These are phyloP conservation scores for Pseudozyma tsukubaensis DNA, from an alignment of 1,284 basidiomycete species.

Conservation along the genomic window DNA sequence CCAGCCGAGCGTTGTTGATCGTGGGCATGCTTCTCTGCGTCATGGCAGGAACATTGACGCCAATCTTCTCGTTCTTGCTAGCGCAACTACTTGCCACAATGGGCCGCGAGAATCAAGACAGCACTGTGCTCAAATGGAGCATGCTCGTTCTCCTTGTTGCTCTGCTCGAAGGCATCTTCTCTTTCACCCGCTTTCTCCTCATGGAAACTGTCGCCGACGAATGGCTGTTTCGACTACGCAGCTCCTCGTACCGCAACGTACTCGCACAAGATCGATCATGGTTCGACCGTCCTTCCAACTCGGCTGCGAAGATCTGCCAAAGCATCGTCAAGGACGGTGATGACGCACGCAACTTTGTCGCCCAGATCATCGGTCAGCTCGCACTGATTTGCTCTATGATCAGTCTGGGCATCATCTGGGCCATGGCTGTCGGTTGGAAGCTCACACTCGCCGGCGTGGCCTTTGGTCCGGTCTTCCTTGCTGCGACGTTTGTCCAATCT, in stretches of 20 bases:
- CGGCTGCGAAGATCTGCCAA: constrained; percentile 77
- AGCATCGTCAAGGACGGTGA: constrained; percentile 89
- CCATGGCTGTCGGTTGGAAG: constrained; percentile 88
- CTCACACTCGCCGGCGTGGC: constrained; percentile 90
- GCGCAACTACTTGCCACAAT: constrained; percentile 78
- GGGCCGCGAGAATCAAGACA: constrained; percentile 76
- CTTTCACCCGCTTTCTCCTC: constrained; percentile 73
- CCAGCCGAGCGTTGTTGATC: constrained; percentile 78
- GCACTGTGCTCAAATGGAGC: constrained; percentile 52
- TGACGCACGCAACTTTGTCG: constrained; percentile 83
- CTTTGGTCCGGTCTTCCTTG: constrained; percentile 84
- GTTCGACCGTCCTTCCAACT: constrained; percentile 82
- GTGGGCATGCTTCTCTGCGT: constrained; percentile 75
- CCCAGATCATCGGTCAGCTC: constrained; percentile 78
- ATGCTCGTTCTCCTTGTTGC: constrained; percentile 76
- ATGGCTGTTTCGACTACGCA: constrained; percentile 82
- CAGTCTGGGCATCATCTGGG: constrained; percentile 84
- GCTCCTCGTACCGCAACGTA: constrained; percentile 75
- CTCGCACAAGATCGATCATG: constrained; percentile 88
- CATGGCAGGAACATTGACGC: constrained; percentile 83
- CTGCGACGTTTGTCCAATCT: constrained; percentile 80
- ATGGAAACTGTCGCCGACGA: constrained; percentile 77
- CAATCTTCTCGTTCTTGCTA: constrained; percentile 89
- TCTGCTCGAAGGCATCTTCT: constrained; percentile 80
- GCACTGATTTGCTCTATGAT: constrained; percentile 83